Evolutionary conservation across 2,329 filamentous ascomycete species (phyloP).

Genomic region (Colletotrichum orbiculare): DNA sequence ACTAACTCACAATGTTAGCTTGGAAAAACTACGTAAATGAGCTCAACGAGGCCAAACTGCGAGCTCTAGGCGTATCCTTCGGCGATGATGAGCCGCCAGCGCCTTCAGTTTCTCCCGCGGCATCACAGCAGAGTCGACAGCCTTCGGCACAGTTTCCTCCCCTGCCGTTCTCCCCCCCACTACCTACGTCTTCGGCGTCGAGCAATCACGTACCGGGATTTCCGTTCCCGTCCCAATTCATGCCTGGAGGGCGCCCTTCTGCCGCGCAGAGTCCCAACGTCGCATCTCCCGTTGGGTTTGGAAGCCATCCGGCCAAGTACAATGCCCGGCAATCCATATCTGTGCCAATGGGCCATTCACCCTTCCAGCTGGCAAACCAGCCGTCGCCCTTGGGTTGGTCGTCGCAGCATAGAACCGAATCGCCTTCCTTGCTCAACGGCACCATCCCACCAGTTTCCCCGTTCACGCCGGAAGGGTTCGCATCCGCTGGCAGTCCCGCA

Average conservation of each 20-base stretch:
- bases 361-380: conserved; percentile 74
- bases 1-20: conserved; percentile 50
- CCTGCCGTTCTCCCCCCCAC: conserved; percentile 83
- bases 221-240: conserved; percentile 69
- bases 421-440: conserved; percentile 70
- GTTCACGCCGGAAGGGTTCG: conserved; percentile 64
- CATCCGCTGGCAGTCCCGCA: conserved; percentile 52
- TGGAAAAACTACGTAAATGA: conserved; percentile 84
- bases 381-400: conserved; percentile 70
- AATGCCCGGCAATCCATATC: conserved; percentile 80
- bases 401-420: conserved; percentile 69
- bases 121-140: conserved; percentile 71
- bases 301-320: conserved; percentile 66
- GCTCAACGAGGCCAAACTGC: conserved; percentile 89
- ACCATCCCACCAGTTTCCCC: conserved; percentile 75
- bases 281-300: conserved; percentile 79
- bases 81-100: conserved; percentile 77
- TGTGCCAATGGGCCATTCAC: conserved; percentile 71
- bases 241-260: conserved; percentile 68
- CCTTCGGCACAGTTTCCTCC: conserved; percentile 80
- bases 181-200: conserved; percentile 81
- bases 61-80: conserved; percentile 87
- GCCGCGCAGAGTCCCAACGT: conserved; percentile 74
- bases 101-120: conserved; percentile 74
- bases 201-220: conserved; percentile 73